Percentiles rank a stretch among this genome's conserved stretches.
Evolutionary conservation across 2,329 filamentous ascomycete species (phyloP).

Genomic region (Periconia digitata): DNA sequence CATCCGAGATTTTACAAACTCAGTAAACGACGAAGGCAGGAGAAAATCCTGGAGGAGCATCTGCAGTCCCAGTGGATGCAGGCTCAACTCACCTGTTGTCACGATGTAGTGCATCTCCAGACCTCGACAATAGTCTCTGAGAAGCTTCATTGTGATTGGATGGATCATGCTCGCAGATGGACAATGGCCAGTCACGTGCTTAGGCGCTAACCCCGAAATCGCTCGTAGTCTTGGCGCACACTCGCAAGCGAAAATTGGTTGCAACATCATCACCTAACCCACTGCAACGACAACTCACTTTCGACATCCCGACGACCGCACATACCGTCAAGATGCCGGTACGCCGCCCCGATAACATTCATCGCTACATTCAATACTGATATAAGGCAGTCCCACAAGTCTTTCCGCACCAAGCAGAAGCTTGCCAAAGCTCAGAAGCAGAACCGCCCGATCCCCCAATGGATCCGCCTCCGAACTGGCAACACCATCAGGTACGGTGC

Average conservation of each 20-base stretch:
- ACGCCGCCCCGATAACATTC: conserved; percentile 18
- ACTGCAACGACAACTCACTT: conserved; percentile 29
- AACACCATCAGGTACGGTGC: conserved; percentile 96
- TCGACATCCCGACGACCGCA: conserved; percentile 37
- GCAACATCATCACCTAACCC: background rate
- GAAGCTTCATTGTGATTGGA: too few species aligned
- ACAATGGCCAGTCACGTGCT: background rate
- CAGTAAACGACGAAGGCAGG: too few species aligned
- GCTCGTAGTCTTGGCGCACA: conserved; percentile 1
- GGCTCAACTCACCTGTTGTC: too few species aligned
- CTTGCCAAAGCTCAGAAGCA: conserved; percentile 99
- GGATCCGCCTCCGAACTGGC: conserved; percentile 96
- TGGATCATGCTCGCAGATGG: too few species aligned
- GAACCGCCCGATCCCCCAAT: conserved; percentile 99
- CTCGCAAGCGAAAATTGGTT: conserved; percentile 3
- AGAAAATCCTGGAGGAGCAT: too few species aligned
- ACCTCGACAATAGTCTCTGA: too few species aligned
- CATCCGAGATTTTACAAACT: too few species aligned
- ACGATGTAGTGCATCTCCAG: too few species aligned
- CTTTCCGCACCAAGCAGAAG: conserved; percentile 99
- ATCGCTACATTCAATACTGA: conserved; percentile 11
- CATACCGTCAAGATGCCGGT: conserved; percentile 45
- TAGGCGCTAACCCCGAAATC: background rate
- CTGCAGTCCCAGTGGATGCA: too few species aligned
- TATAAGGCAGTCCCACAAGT: conserved; percentile 85